Evolutionary conservation across 305 asterid species (phyloP), one percentile per base, ranked within the genome.

Genomic region (Fraxinus floribunda): DNA sequence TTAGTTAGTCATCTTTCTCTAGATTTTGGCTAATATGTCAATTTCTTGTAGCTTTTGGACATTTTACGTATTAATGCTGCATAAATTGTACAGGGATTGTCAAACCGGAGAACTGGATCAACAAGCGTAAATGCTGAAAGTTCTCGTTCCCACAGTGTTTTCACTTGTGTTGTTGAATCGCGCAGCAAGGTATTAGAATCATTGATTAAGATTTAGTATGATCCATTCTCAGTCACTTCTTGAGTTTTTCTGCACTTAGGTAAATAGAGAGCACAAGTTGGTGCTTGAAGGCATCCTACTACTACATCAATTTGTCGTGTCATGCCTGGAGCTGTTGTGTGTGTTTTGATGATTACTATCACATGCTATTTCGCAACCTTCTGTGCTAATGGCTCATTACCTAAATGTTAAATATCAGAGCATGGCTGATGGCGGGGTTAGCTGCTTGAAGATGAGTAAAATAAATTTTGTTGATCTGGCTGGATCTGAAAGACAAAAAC

Each of bases 401-500:
- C 77, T 82, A 74, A 82, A 36, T 71, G 44, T 77, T 85, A 44
- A 86, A 75, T 82, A 81, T 83, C 85, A 97, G 98, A 92, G 97
- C 83, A 84, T 86, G 18, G 90, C 92, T 44, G 98, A 93, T 90
- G 99, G 98, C 55, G 87, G 75, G 7, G 75, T 94, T 85, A 92
- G 94, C 90, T 86, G 89, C 89, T 82, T 93, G 80, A 94, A 93
- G 88, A 88, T 89, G 80, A 97, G 99, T 87, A 90, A 95, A 90
- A 94, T 97, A 85, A 97, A 97, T 90, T 91, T 97, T 39, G 99
- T 97, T 77, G 99, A 97, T 87, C 98, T 97, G 87, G 99, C 98
- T 89, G 99, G 99, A 81, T 97, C 99, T 7, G 99, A 97, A 89
- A 90, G 99, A 81, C 99, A 94, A 86, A 97, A 97, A 88, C 97